Conservation (phyloP, 2,329 filamentous ascomycete genomes). For the Fusarium sp. region DNA sequence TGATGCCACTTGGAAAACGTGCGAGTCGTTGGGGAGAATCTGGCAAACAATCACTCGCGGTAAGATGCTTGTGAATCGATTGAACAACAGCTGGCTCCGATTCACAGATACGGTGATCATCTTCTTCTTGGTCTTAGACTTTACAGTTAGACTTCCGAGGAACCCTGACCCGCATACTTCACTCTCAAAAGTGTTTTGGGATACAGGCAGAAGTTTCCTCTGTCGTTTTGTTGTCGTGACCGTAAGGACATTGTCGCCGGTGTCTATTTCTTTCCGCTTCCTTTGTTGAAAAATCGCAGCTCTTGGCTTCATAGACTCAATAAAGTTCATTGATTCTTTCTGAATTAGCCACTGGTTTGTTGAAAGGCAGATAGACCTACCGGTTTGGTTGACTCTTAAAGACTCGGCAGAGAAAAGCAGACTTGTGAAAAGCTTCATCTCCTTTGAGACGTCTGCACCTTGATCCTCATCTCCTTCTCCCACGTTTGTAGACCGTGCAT, state of each 20-base stretch:
- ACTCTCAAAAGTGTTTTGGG: rapidly evolving
- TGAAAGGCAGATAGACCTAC: rapidly evolving
- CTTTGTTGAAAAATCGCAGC: neutral
- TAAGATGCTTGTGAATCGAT: rapidly evolving
- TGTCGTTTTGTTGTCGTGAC: neutral
- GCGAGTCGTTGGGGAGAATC: rapidly evolving
- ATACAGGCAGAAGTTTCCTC: rapidly evolving
- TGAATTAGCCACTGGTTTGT: rapidly evolving
- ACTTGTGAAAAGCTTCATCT: neutral
- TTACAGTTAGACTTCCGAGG: neutral
- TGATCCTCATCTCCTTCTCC: rapidly evolving
- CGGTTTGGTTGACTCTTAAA: neutral
- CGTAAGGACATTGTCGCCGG: rapidly evolving
- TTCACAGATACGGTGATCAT: neutral
- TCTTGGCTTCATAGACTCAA: rapidly evolving
- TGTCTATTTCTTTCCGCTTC: neutral
- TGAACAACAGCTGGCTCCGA: rapidly evolving
- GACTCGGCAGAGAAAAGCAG: rapidly evolving
- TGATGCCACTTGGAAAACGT: neutral
- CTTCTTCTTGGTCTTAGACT: rapidly evolving
- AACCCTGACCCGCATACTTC: rapidly evolving
- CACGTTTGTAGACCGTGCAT: rapidly evolving
- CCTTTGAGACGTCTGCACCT: neutral
- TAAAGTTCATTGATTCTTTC: rapidly evolving
- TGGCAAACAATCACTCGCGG: neutral